A percentile compares a stretch with the other conserved stretches of the same genome.
Conservation (phyloP, 306 rosid genomes). For the Canavalia gladiata region DNA sequence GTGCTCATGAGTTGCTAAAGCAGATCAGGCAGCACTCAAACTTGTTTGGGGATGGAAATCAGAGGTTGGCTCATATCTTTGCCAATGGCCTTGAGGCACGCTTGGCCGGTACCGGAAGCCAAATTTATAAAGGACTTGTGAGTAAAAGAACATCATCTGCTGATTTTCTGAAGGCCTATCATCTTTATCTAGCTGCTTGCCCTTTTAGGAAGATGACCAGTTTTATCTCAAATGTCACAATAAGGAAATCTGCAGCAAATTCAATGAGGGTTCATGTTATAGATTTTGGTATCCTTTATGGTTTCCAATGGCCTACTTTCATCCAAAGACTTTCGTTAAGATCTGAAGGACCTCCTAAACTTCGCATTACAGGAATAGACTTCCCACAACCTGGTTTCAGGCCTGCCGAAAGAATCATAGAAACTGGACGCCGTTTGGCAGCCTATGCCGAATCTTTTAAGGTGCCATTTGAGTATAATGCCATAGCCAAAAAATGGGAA, state of each 20-base stretch:
- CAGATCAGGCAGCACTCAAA: conserved; percentile 78
- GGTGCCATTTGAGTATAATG: conserved; percentile 83
- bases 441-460: conserved; percentile 79
- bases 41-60: conserved; percentile 87
- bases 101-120: conserved; percentile 96
- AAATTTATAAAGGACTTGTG: conserved; percentile 86
- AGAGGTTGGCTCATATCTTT: conserved; percentile 85
- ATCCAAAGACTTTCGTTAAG: conserved; percentile 70
- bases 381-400: conserved; percentile 96
- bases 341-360: conserved; percentile 79
- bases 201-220: conserved; percentile 80
- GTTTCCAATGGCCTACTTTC: conserved; percentile 97
- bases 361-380: conserved; percentile 93
- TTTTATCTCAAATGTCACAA: conserved; percentile 73
- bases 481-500: conserved; percentile 93
- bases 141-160: conserved; percentile 77
- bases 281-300: conserved; percentile 94
- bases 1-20: conserved; percentile 76
- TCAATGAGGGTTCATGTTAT: conserved; percentile 76
- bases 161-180: conserved; percentile 80
- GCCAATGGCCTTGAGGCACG: conserved; percentile 98
- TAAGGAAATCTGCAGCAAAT: conserved; percentile 50
- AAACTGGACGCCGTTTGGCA: conserved; percentile 87
- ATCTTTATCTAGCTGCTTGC: conserved; percentile 87
- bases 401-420: conserved; percentile 91